phyloP scores from a whole-genome alignment of 768 basidiomycete genomes.

The Termitomyces sp. region DNA sequence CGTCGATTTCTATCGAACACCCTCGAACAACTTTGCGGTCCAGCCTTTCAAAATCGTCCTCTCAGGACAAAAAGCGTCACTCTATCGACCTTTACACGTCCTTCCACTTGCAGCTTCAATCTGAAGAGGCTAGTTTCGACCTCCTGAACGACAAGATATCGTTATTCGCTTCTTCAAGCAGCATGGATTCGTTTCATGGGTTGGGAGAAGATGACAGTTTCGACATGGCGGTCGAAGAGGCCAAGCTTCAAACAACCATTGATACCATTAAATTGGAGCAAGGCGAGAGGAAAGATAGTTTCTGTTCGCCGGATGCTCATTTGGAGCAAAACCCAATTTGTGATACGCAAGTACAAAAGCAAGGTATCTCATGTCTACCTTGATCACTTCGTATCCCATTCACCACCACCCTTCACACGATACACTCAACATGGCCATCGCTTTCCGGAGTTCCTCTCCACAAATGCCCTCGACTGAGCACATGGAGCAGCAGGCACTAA shows the following conservation, averaged over 20 bases:
- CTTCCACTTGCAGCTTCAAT: constrained; percentile 43
- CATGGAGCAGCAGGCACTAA: not conserved
- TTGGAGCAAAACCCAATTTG: not conserved
- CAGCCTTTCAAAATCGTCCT: constrained; percentile 15
- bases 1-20: constrained; percentile 22
- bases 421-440: not conserved
- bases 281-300: not conserved
- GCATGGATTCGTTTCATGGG: constrained; percentile 29
- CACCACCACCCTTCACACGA: not conserved
- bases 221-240: constrained; percentile 25
- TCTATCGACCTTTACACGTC: constrained; percentile 46
- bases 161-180: constrained; percentile 32
- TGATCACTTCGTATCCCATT: not conserved
- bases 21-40: constrained; percentile 24
- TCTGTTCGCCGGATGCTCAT: not conserved
- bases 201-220: constrained; percentile 39
- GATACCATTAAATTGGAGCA: constrained; percentile 10
- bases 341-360: not conserved
- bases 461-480: not conserved
- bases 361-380: not conserved
- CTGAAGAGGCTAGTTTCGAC: constrained; percentile 46
- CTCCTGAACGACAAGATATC: constrained; percentile 50
- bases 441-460: not conserved
- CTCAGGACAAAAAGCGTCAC: constrained; percentile 28
- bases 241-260: constrained; percentile 18